Base-by-base conservation (phyloP, 2,329 filamentous ascomycete species). In the Xylaria arbuscula region DNA sequence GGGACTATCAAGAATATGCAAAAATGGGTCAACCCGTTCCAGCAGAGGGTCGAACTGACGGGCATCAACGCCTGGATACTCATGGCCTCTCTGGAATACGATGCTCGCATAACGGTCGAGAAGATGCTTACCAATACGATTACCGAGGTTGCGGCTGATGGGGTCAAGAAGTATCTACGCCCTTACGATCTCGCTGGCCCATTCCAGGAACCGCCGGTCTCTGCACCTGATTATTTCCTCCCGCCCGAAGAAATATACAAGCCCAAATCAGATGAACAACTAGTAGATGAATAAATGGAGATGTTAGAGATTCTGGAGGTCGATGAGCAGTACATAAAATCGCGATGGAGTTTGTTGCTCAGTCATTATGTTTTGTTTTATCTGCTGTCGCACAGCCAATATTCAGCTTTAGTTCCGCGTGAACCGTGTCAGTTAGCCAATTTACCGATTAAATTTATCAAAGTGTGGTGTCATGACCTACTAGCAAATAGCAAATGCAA, bases 61-160 rank as follows among this genome's bases (percentile, higher is more conserved):
- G 76, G 76, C 5, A 77, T 77, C 65, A 69, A 69, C 48, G 75
- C 76, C 54, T 77, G 74, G 74, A 28, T 67, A 32, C 57, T 75
- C 15, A 77, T 77, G 76, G 70, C 73, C 3, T 51, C 70, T 9
- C 64, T 75, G 42, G 70, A 73, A 45, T 77, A 66, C 54, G 67
- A 76, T 42, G 76, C 75, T 7, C 75, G 76, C 48, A 72, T 77
- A 63, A 22, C 67, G 3, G 71, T 77, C 10, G 74, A 77, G 67
- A 50, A 51, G 6, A 38, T 76, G 9, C 42, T 59, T 1, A 72
- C 72, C 3, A 62, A 68, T 19, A 28, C 45, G 2, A 42, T 55
- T n/a, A 62, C 50, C 15, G 66, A 72, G 0, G 66, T 76, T 5
- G 68, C 67, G 10, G 67, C 42, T 0, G 66, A 76, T 48, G 76